phyloP scores from a whole-genome alignment of 441 rosid genomes.

The Erysimum cheiri region DNA sequence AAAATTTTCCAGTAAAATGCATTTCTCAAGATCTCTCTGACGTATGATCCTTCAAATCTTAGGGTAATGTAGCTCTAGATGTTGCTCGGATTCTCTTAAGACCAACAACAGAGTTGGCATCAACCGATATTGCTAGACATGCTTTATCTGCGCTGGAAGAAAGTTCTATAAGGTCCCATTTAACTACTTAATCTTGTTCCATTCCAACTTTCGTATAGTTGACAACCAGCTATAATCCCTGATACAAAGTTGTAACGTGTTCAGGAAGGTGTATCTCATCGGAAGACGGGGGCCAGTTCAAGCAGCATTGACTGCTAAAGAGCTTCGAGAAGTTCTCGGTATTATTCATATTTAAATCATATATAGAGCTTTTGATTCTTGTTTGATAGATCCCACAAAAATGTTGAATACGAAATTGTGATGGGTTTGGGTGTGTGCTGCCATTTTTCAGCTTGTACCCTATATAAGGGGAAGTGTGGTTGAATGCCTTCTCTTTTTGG shows the following conservation, averaged over 20 bases:
- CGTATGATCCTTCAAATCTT: conserved; percentile 30
- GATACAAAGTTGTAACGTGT: conserved; percentile 31
- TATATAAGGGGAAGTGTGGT: background rate
- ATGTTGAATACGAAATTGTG: background rate
- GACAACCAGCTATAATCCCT: conserved; percentile 19
- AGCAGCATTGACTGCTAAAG: conserved; percentile 96
- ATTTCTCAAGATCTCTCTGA: conserved; percentile 28
- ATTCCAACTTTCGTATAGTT: conserved; percentile 28
- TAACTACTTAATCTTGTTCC: conserved; percentile 13
- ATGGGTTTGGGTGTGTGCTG: conserved; percentile 5
- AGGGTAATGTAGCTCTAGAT: conserved; percentile 99
- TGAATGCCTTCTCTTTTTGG: background rate
- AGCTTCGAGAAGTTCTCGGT: conserved; percentile 95
- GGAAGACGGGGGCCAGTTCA: conserved; percentile 98
- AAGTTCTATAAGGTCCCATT: conserved; percentile 74
- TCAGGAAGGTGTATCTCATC: conserved; percentile 82
- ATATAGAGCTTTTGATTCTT: background rate
- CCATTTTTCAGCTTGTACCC: background rate
- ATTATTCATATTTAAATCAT: conserved; percentile 18
- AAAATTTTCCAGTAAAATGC: background rate
- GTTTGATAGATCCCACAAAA: background rate
- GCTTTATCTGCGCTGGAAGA: conserved; percentile 76
- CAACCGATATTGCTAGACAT: conserved; percentile 81
- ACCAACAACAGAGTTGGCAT: conserved; percentile 71
- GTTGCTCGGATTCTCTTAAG: conserved; percentile 86